Conservation (phyloP, 768 basidiomycete genomes). For the Psilocybe azurescens region DNA sequence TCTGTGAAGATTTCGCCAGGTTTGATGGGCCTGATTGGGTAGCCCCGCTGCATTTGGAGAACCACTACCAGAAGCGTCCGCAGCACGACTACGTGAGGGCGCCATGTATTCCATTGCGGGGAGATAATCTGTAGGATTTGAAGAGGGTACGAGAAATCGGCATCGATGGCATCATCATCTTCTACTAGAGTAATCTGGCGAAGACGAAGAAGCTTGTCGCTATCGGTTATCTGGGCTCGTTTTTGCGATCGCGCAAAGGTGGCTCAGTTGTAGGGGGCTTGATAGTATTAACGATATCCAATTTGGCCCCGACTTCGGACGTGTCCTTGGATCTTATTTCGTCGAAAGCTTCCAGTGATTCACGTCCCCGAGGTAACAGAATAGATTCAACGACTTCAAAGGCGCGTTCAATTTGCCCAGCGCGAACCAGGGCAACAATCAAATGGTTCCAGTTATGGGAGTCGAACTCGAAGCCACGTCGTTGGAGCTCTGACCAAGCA, state of each 20-base stretch:
- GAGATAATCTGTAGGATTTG: conserved; percentile 66
- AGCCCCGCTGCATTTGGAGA: conserved; percentile 54
- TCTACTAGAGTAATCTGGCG: conserved; percentile 17
- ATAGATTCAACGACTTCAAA: conserved; percentile 84
- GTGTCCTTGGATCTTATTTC: conserved; percentile 3
- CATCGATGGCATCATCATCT: conserved; percentile 19
- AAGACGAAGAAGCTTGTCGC: background rate
- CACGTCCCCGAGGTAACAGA: conserved; percentile 57
- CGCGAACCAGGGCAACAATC: conserved; percentile 73
- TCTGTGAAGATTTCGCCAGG: conserved; percentile 26
- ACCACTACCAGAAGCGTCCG: conserved; percentile 51
- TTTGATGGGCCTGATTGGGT: conserved; percentile 47
- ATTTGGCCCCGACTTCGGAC: conserved; percentile 8
- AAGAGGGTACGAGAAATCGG: conserved; percentile 36
- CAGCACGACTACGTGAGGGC: conserved; percentile 59
- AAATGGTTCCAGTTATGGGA: conserved; percentile 94
- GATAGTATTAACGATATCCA: conserved; percentile 1
- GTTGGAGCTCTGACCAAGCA: conserved; percentile 70
- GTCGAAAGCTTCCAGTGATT: conserved; percentile 3
- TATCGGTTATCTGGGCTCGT: background rate
- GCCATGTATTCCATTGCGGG: conserved; percentile 70
- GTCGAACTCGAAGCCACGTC: conserved; percentile 77
- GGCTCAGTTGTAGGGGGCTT: conserved; percentile 5
- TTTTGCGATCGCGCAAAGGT: conserved; percentile 4
- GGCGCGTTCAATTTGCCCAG: conserved; percentile 81